phyloP scores from a whole-genome alignment of 108 stramenopile species.

The Mediolabrus comicus region DNA sequence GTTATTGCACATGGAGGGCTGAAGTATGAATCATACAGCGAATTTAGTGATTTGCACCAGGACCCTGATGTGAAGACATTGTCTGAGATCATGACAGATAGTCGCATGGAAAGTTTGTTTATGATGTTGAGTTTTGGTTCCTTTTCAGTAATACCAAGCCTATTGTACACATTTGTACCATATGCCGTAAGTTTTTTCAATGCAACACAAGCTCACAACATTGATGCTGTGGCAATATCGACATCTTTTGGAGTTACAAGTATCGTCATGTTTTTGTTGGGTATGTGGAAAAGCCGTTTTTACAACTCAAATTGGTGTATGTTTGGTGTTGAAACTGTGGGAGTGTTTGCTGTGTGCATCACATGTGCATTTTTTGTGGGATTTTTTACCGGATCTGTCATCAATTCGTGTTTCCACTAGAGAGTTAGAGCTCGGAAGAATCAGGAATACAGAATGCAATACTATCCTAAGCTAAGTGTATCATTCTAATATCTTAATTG shows the following conservation, averaged over 20 bases:
- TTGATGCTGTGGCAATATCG: conserved; percentile 10
- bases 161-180: conserved; percentile 42
- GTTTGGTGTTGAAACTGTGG: conserved; percentile 63
- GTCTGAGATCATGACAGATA: conserved; percentile 43
- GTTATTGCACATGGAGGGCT: conserved; percentile 9
- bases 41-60: conserved; percentile 24
- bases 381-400: conserved; percentile 1
- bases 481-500: background rate
- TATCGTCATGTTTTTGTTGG: conserved; percentile 62
- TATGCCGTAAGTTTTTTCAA: background rate
- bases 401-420: background rate
- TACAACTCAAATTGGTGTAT: conserved; percentile 55
- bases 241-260: conserved; percentile 31
- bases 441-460: too few species aligned
- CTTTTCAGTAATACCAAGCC: conserved; percentile 65
- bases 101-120: conserved; percentile 59
- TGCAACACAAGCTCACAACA: background rate
- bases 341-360: conserved; percentile 55
- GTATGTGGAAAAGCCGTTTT: conserved; percentile 77
- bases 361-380: conserved; percentile 53
- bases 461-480: too few species aligned
- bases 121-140: conserved; percentile 74
- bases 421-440: background rate
- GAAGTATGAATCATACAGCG: conserved; percentile 28
- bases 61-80: conserved; percentile 42